phyloP scores from a whole-genome alignment of 2,329 filamentous ascomycete species.

The Fusarium nodosum region DNA sequence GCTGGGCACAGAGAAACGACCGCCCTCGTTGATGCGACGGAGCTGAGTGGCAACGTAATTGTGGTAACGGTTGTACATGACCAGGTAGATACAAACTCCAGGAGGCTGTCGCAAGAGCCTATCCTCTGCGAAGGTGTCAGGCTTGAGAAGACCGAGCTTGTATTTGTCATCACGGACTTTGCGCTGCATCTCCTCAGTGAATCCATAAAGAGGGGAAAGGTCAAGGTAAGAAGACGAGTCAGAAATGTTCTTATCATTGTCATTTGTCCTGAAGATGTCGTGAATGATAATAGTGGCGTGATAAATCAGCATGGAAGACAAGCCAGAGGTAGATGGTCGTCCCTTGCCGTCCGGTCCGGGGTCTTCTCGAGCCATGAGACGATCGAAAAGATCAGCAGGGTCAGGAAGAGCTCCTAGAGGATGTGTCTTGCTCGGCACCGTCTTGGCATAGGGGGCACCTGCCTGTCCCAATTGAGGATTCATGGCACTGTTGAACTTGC shows the following conservation, averaged over 20 bases:
- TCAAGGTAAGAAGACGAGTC: slow-evolving; percentile 63
- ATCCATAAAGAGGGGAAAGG: slow-evolving; percentile 60
- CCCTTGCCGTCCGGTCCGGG: slow-evolving; percentile 26
- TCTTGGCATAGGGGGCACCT: slow-evolving; percentile 51
- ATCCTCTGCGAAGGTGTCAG: slow-evolving; percentile 75
- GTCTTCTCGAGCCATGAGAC: slow-evolving; percentile 48
- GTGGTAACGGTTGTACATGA: slow-evolving; percentile 83
- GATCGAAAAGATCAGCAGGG: slow-evolving; percentile 51
- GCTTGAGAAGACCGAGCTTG: slow-evolving; percentile 57
- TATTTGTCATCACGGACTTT: slow-evolving; percentile 52
- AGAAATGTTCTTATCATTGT: slow-evolving; percentile 49
- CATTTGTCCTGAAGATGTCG: slow-evolving; percentile 60
- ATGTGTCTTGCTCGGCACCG: slow-evolving; percentile 45
- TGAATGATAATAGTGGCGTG: slow-evolving; percentile 67
- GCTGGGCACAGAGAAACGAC: slow-evolving; percentile 51
- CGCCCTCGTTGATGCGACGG: slow-evolving; percentile 61
- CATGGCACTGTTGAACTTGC: slow-evolving; percentile 49
- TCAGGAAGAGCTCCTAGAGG: slow-evolving; percentile 50
- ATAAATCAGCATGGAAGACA: slow-evolving; percentile 63
- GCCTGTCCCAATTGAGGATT: slow-evolving; percentile 52
- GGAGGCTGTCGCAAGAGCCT: slow-evolving; percentile 74
- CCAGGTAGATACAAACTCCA: slow-evolving; percentile 75
- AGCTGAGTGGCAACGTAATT: slow-evolving; percentile 83
- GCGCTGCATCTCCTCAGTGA: slow-evolving; percentile 52
- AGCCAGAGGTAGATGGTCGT: slow-evolving; percentile 49